phyloP scores from a whole-genome alignment of 2,329 filamentous ascomycete species.

The Aspergillus ibericus region DNA sequence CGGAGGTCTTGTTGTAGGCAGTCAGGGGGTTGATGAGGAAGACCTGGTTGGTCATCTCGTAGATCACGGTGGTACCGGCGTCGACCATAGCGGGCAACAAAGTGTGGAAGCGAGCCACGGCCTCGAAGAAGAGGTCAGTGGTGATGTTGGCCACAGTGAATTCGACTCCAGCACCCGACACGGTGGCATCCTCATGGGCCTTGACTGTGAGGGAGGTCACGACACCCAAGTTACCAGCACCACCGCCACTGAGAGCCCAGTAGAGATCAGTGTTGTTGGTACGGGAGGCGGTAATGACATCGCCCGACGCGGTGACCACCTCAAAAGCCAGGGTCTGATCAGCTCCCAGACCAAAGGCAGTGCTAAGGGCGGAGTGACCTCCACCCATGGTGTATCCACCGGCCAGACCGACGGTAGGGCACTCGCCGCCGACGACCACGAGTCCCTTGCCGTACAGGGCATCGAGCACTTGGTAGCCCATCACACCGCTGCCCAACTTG shows the following conservation, averaged over 20 bases:
- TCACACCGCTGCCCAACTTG: slow-evolving; percentile 56
- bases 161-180: slow-evolving; percentile 47
- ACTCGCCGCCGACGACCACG: slow-evolving; percentile 56
- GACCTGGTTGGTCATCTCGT: slow-evolving; percentile 53
- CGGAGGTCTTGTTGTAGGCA: slow-evolving; percentile 48
- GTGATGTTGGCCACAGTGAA: slow-evolving; percentile 39
- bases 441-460: slow-evolving; percentile 49
- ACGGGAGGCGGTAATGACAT: slow-evolving; percentile 50
- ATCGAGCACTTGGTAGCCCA: slow-evolving; percentile 52
- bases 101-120: slow-evolving; percentile 51
- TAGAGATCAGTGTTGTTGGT: slow-evolving; percentile 57
- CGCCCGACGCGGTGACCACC: slow-evolving; percentile 54
- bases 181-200: slow-evolving; percentile 47
- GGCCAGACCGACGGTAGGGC: slow-evolving; percentile 57
- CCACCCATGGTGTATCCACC: slow-evolving; percentile 64
- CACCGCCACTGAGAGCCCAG: slow-evolving; percentile 63
- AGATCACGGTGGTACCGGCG: slow-evolving; percentile 51
- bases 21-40: slow-evolving; percentile 50
- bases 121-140: slow-evolving; percentile 53
- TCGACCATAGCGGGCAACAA: slow-evolving; percentile 54
- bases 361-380: slow-evolving; percentile 57
- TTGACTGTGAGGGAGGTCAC: slow-evolving; percentile 58
- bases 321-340: slow-evolving; percentile 60
- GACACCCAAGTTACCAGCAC: slow-evolving; percentile 60
- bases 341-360: slow-evolving; percentile 58